Evolutionary conservation across 345 rosid species (phyloP).

Genomic region (Nasturtium officinale): DNA sequence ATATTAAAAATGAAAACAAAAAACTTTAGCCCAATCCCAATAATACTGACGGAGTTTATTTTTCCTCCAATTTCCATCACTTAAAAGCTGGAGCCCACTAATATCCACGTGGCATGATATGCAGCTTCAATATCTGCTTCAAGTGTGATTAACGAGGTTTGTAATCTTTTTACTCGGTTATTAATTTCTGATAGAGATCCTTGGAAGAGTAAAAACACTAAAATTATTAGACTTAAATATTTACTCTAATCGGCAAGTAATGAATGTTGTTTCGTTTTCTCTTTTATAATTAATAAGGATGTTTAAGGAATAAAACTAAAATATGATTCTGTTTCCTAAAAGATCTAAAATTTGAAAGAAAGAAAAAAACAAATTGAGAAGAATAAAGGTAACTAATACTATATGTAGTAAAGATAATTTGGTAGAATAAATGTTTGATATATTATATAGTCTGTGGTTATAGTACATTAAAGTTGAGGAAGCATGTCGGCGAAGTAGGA

Average conservation of each 20-base stretch:
- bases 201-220: neutral
- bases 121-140: neutral
- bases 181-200: too few relatives aligned
- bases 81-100: conserved; percentile 14
- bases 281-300: neutral
- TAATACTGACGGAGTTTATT: neutral
- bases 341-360: neutral
- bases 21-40: neutral
- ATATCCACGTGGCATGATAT: conserved; percentile 22
- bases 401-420: too few relatives aligned
- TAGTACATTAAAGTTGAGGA: conserved; percentile 32
- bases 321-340: neutral
- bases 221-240: neutral
- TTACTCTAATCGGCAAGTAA: neutral
- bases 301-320: neutral
- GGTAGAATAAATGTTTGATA: too few relatives aligned
- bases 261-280: neutral
- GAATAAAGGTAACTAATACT: too few relatives aligned
- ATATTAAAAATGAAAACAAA: neutral
- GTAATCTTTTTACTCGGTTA: conserved; percentile 24
- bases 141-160: conserved; percentile 8
- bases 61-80: neutral
- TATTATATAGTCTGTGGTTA: conserved; percentile 1
- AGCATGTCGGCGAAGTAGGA: conserved; percentile 42
- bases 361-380: neutral